Evolutionary conservation across 352 stramenopile species (phyloP).

Genomic region (Phytophthora uliginosa): DNA sequence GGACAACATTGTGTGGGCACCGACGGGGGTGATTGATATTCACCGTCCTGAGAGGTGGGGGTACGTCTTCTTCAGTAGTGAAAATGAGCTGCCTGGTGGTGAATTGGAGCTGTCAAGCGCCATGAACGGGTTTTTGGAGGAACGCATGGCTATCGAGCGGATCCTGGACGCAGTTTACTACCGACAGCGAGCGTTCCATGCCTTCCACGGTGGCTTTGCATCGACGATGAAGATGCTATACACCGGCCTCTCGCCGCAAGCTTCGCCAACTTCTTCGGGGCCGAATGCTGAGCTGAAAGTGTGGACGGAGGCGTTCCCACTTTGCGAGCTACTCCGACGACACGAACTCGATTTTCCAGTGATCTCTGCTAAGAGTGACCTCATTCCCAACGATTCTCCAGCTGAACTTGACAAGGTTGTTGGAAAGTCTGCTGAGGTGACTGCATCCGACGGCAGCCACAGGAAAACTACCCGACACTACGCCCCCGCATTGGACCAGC

Average conservation of each 20-base stretch:
- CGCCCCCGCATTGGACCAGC: constrained; percentile 30
- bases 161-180: constrained; percentile 80
- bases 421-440: constrained; percentile 1
- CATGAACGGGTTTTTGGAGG: constrained; percentile 50
- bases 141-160: constrained; percentile 67
- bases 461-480: constrained; percentile 27
- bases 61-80: constrained; percentile 69
- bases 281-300: neutral
- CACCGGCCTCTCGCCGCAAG: neutral
- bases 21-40: constrained; percentile 81
- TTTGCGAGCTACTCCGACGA: constrained; percentile 35
- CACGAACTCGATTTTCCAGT: constrained; percentile 46
- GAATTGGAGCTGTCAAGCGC: constrained; percentile 48
- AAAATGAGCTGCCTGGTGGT: constrained; percentile 49
- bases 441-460: neutral
- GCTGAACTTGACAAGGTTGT: neutral
- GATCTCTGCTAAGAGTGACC: constrained; percentile 33
- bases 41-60: constrained; percentile 82
- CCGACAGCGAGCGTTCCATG: constrained; percentile 61
- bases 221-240: constrained; percentile 57
- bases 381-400: neutral
- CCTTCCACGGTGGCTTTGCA: constrained; percentile 50
- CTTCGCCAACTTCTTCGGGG: constrained; percentile 1
- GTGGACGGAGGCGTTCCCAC: constrained; percentile 34
- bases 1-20: constrained; percentile 82